These are phyloP conservation scores for Pleurotus sapidus DNA, from an alignment of 768 basidiomycete species.

Conservation along the genomic window DNA sequence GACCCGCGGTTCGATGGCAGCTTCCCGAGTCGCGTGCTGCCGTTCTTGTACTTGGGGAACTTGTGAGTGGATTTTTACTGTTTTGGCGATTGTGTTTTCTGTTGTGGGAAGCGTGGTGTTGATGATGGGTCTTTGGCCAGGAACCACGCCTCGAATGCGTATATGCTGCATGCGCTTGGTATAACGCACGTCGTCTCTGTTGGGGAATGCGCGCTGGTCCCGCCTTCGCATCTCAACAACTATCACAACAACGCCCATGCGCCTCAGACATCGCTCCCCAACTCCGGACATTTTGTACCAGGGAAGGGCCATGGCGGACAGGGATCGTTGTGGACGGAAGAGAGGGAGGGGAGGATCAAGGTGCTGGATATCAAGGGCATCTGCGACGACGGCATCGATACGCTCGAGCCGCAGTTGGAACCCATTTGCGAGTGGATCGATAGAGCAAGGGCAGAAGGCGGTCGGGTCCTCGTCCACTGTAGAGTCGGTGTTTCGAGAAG, in stretches of 20 bases:
- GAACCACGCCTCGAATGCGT: slow-evolving; percentile 91
- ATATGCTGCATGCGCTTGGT: slow-evolving; percentile 93
- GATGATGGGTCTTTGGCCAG: slow-evolving; percentile 33
- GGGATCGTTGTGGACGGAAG: slow-evolving; percentile 84
- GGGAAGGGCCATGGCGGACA: slow-evolving; percentile 50
- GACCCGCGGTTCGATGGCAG: slow-evolving; percentile 92
- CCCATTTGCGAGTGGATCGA: slow-evolving; percentile 95
- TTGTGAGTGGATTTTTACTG: slow-evolving; percentile 64
- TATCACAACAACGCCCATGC: neutral
- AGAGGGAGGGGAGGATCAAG: slow-evolving; percentile 84
- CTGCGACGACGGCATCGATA: slow-evolving; percentile 96
- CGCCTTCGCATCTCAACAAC: slow-evolving; percentile 52
- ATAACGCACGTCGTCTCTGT: slow-evolving; percentile 98
- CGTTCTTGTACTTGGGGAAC: slow-evolving; percentile 93
- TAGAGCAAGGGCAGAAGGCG: slow-evolving; percentile 74
- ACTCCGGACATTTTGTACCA: slow-evolving; percentile 28
- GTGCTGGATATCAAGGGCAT: slow-evolving; percentile 91
- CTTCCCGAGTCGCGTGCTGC: slow-evolving; percentile 90
- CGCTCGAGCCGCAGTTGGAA: slow-evolving; percentile 83
- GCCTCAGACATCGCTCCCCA: neutral
- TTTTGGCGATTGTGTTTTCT: too few relatives aligned
- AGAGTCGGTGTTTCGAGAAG: slow-evolving; percentile 98
- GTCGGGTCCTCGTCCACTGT: slow-evolving; percentile 93
- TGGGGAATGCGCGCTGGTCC: slow-evolving; percentile 89
- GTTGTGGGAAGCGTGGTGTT: neutral